Conservation (phyloP, 2,329 filamentous ascomycete genomes). For the Pseudohalonectria lignicola region DNA sequence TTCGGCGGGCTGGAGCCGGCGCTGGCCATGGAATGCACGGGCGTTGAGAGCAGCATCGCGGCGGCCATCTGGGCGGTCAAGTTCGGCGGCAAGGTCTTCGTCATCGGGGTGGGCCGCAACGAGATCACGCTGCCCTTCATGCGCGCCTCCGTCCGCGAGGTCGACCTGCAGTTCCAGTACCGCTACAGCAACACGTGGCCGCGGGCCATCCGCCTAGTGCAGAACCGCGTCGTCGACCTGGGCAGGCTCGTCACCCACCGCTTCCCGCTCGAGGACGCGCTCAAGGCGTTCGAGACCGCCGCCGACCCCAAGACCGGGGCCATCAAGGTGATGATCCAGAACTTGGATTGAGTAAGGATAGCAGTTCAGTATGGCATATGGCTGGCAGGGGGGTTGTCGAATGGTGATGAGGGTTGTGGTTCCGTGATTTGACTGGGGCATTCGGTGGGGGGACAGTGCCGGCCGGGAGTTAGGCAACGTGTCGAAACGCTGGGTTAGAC, state of each 20-base stretch:
- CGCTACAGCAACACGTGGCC: constrained; percentile 96
- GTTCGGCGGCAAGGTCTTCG: constrained; percentile 94
- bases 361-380: background rate
- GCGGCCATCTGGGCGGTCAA: constrained; percentile 82
- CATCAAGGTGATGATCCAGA: constrained; percentile 97
- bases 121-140: constrained; percentile 96
- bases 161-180: constrained; percentile 95
- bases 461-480: no score
- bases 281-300: constrained; percentile 83
- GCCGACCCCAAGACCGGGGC: constrained; percentile 81
- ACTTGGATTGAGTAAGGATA: constrained; percentile 35
- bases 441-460: no score
- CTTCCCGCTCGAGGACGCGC: constrained; percentile 73
- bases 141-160: constrained; percentile 79
- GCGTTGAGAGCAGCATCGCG: constrained; percentile 80
- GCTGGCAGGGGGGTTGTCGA: background rate
- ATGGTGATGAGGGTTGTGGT: background rate
- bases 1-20: constrained; percentile 74
- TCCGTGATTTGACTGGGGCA: background rate
- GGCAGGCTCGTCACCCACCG: constrained; percentile 79
- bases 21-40: constrained; percentile 84
- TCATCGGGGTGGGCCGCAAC: constrained; percentile 90
- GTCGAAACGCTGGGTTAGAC: no score
- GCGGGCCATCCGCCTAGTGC: constrained; percentile 75
- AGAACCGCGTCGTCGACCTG: constrained; percentile 75